Percentiles rank a stretch among this genome's conserved stretches.
Conservation (phyloP, 176 grass and related monocot species). For the Tillandsia leiboldiana region DNA sequence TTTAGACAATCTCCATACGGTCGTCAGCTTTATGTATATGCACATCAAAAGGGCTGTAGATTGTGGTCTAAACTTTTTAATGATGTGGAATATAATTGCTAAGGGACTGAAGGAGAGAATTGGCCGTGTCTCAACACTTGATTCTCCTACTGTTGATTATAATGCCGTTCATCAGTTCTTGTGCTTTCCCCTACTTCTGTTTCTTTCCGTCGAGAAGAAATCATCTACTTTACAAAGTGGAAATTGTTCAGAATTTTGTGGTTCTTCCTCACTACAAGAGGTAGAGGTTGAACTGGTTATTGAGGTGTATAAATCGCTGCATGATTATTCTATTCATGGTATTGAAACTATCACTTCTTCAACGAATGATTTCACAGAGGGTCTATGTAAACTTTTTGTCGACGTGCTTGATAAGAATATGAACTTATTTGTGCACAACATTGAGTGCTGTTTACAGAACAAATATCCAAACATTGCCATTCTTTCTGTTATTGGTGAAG, state of each 20-base stretch:
- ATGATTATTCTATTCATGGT: slow-evolving; percentile 15
- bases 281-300: slow-evolving; percentile 20
- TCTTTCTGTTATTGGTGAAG: slow-evolving; percentile 45
- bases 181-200: slow-evolving; percentile 36
- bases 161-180: slow-evolving; percentile 34
- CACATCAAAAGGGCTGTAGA: slow-evolving; percentile 4
- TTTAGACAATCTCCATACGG: slow-evolving; percentile 18
- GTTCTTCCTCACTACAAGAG: slow-evolving; percentile 6
- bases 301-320: slow-evolving; percentile 37
- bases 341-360: slow-evolving; percentile 16
- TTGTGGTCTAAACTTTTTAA: slow-evolving; percentile 25
- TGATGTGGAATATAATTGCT: slow-evolving; percentile 36
- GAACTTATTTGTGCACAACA: slow-evolving; percentile 16
- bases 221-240: slow-evolving; percentile 5
- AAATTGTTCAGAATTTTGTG: slow-evolving; percentile 2
- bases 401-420: slow-evolving; percentile 40
- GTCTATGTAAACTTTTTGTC: slow-evolving; percentile 34
- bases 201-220: slow-evolving; percentile 9
- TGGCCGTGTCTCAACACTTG: background rate
- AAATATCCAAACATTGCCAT: slow-evolving; percentile 24
- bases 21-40: slow-evolving; percentile 37
- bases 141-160: background rate
- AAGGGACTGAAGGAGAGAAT: slow-evolving; percentile 19
- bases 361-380: slow-evolving; percentile 28
- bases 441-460: slow-evolving; percentile 21